phyloP scores from a whole-genome alignment of 2,329 filamentous ascomycete species.

The Ophiostoma sp. region DNA sequence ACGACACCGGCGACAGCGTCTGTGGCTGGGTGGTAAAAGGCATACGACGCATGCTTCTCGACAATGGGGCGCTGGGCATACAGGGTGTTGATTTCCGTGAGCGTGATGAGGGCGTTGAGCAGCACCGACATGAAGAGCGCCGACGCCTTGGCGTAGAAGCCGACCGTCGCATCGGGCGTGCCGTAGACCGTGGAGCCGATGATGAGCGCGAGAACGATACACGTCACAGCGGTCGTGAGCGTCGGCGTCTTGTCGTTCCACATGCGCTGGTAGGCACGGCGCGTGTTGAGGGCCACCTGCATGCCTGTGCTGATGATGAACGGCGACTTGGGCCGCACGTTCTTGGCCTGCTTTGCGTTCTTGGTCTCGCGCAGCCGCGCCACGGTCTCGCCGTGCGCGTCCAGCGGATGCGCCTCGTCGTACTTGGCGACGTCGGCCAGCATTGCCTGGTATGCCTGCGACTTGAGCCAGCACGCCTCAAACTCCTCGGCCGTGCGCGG shows the following conservation, averaged over 20 bases:
- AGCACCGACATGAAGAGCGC: constrained; percentile 83
- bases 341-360: constrained; percentile 48
- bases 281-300: constrained; percentile 46
- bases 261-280: constrained; percentile 74
- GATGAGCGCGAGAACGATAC: constrained; percentile 49
- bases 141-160: constrained; percentile 57
- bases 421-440: constrained; percentile 53
- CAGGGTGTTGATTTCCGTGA: constrained; percentile 76
- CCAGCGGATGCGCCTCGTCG: constrained; percentile 42
- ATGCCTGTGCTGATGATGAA: constrained; percentile 55
- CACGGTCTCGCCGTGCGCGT: constrained; percentile 33
- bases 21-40: constrained; percentile 53
- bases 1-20: constrained; percentile 86
- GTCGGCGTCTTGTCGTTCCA: constrained; percentile 69
- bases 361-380: constrained; percentile 49
- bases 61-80: constrained; percentile 56
- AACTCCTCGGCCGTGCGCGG: constrained; percentile 59
- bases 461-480: constrained; percentile 53
- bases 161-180: constrained; percentile 33
- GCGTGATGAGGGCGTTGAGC: constrained; percentile 76
- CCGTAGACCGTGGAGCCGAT: constrained; percentile 26
- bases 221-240: constrained; percentile 74
- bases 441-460: constrained; percentile 45
- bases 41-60: not conserved
- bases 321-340: constrained; percentile 52